phyloP scores from a whole-genome alignment of 306 rosid species.

The Sindora glabra region DNA sequence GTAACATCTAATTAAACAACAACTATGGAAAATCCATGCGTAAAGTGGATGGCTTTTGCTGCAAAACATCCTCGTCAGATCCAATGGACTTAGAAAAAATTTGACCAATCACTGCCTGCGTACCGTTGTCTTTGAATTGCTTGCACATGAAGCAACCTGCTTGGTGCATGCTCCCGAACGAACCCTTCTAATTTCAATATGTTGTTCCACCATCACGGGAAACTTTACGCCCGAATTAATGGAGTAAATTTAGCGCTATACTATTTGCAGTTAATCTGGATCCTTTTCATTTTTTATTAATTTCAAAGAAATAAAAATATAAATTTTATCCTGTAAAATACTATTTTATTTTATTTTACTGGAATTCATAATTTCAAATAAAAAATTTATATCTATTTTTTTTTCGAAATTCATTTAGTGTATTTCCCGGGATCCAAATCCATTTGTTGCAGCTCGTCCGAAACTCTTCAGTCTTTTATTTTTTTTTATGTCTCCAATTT shows the following conservation, averaged over 20 bases:
- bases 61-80: background rate
- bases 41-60: background rate
- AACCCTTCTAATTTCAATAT: constrained; percentile 18
- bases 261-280: background rate
- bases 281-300: constrained; percentile 14
- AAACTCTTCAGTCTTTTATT: constrained; percentile 43
- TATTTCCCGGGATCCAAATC: no score
- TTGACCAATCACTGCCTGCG: background rate
- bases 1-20: background rate
- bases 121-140: constrained; percentile 6
- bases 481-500: constrained; percentile 62
- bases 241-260: background rate
- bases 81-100: background rate
- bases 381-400: no score
- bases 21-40: background rate
- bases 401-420: no score
- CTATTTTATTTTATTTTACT: no score
- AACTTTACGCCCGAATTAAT: background rate
- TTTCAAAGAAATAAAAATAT: no score
- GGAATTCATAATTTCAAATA: no score
- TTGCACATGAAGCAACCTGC: constrained; percentile 19
- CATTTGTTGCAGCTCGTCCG: no score
- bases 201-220: constrained; percentile 8
- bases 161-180: background rate
- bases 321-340: no score